phyloP scores from a whole-genome alignment of 495 filamentous ascomycete genomes.

The Cladorrhinum samala region DNA sequence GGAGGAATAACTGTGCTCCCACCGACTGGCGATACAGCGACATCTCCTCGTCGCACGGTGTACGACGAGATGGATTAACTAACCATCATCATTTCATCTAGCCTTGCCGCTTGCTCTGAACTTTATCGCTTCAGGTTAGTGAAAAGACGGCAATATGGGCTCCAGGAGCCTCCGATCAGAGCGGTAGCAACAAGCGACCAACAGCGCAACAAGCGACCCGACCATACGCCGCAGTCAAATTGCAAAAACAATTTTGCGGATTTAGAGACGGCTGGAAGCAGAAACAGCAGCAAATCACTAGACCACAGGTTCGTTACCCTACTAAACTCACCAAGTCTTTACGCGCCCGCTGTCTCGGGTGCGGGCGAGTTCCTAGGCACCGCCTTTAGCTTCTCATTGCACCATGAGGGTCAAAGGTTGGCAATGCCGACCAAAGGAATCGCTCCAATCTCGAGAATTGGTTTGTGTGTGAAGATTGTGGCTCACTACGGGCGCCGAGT shows the following conservation, averaged over 20 bases:
- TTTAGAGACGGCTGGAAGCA: background rate
- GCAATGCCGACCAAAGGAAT: background rate
- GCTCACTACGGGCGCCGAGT: conserved; percentile 84
- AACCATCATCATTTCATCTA: conserved; percentile 29
- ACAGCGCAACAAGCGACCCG: background rate
- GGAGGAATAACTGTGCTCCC: background rate
- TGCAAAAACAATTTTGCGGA: too few species aligned
- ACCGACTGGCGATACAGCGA: background rate
- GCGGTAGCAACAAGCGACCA: conserved; percentile 32
- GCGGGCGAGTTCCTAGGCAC: background rate
- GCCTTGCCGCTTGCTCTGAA: conserved; percentile 70
- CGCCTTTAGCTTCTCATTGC: background rate
- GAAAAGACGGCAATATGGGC: conserved; percentile 20
- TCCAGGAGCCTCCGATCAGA: conserved; percentile 24
- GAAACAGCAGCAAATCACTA: background rate
- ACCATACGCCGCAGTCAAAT: too few species aligned
- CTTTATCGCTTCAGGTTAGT: conserved; percentile 83
- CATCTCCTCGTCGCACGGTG: background rate
- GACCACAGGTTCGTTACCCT: conserved; percentile 27
- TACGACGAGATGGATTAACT: conserved; percentile 9
- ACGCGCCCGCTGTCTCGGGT: background rate
- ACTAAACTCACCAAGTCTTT: conserved; percentile 23
- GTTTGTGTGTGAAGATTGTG: conserved; percentile 37
- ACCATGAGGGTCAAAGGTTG: background rate
- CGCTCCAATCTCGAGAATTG: background rate